Conservation (phyloP, 1,284 basidiomycete species). For the Trametes versicolor region DNA sequence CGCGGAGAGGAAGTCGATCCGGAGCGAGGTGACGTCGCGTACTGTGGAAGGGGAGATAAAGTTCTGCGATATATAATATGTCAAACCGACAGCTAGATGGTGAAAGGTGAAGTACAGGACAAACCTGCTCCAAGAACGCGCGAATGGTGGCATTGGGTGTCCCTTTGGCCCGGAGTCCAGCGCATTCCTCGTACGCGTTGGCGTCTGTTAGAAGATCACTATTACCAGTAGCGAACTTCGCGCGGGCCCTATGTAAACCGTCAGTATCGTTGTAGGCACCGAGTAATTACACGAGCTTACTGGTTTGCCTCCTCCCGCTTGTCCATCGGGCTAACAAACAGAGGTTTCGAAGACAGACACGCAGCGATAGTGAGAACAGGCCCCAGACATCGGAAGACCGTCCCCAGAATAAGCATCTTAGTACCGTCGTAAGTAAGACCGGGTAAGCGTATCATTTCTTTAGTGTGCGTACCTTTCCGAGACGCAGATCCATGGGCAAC, state of each 20-base stretch:
- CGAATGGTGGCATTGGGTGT: conserved; percentile 59
- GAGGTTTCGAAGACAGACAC: conserved; percentile 86
- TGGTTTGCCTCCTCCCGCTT: conserved; percentile 82
- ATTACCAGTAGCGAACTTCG: conserved; percentile 73
- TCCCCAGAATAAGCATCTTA: conserved; percentile 87
- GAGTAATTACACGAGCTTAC: conserved; percentile 49
- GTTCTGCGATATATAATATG: conserved; percentile 58
- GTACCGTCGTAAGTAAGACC: background rate
- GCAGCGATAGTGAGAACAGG: conserved; percentile 85
- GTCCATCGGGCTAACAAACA: conserved; percentile 87
- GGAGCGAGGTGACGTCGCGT: conserved; percentile 85
- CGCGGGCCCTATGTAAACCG: conserved; percentile 64
- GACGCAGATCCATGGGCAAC: conserved; percentile 89
- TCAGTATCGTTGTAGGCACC: background rate
- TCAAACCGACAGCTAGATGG: background rate
- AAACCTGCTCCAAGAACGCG: conserved; percentile 82
- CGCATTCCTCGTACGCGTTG: conserved; percentile 79
- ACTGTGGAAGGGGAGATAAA: conserved; percentile 83
- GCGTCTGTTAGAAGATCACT: conserved; percentile 91
- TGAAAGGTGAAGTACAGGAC: background rate
- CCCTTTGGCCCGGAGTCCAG: conserved; percentile 60
- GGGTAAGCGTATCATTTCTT: background rate
- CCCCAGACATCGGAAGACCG: conserved; percentile 83
- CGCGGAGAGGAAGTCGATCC: conserved; percentile 81
- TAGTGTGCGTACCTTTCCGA: conserved; percentile 74